phyloP scores from a whole-genome alignment of 2,329 filamentous ascomycete genomes.

The Tricladium varicosporioides region DNA sequence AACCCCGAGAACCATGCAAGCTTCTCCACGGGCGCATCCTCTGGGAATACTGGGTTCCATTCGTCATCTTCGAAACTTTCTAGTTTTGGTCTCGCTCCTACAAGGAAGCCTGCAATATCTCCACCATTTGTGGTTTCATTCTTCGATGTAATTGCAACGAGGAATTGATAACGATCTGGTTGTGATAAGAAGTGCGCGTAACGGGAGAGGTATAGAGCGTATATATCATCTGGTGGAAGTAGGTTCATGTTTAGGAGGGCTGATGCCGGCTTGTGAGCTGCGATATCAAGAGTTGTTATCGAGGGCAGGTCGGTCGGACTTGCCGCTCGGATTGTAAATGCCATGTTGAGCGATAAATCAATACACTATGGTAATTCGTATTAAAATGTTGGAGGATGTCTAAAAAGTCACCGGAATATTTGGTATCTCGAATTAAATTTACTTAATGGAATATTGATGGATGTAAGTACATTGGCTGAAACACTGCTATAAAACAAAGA shows the following conservation, averaged over 20 bases:
- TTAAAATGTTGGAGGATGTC: conserved; percentile 2
- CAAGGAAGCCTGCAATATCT: conserved; percentile 8
- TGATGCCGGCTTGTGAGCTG: conserved; percentile 6
- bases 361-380: conserved; percentile 3
- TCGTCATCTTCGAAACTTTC: conserved; percentile 3
- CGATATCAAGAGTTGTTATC: conserved; percentile 10
- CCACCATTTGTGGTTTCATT: conserved; percentile 5
- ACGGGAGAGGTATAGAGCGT: conserved; percentile 6
- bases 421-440: conserved; percentile 3
- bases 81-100: conserved; percentile 3
- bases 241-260: conserved; percentile 7
- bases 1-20: conserved; percentile 6
- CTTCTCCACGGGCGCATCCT: conserved; percentile 3
- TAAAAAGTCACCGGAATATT: background rate
- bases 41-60: conserved; percentile 2
- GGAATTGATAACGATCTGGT: conserved; percentile 5
- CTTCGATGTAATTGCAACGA: conserved; percentile 8
- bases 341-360: conserved; percentile 5
- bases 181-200: conserved; percentile 3
- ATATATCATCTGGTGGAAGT: conserved; percentile 8
- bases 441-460: conserved; percentile 3
- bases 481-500: background rate
- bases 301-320: conserved; percentile 1
- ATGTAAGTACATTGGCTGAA: background rate
- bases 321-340: conserved; percentile 5